Evolutionary conservation across 176 grass and related monocot species (phyloP), one percentile per base, ranked within the genome.

Genomic region (Triticum dicoccoides): DNA sequence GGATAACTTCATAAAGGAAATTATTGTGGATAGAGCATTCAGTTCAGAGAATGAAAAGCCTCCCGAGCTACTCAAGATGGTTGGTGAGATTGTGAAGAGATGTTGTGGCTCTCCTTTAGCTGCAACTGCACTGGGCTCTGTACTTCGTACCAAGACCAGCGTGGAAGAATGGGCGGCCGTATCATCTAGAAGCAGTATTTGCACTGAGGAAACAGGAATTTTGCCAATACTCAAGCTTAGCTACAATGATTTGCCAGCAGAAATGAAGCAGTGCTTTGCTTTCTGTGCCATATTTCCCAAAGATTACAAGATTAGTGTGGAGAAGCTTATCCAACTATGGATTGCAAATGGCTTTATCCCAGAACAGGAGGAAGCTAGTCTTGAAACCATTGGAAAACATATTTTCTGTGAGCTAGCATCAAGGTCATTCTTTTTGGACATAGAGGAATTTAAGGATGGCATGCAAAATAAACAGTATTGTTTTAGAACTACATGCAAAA

Each of bases 281-380:
- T 86, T 86, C 0, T 86, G 75, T 61, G 45, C 75, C 9, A 6
- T 86, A 35, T 86, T 86, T 14, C 75, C 75, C 0, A 86, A 70
- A 23, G 84, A 69, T 23, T 79, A 86, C 13, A 71, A 13, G 12
- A 67, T 69, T 47, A 0, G 23, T 23, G 20, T 61, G 6, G 58
- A 23, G 6, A 23, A 61, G 58, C 58, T 61, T 1, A 61, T 61
- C 58, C 58, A 23, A 61, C 58, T 61, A 9, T 61, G 58, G 58
- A 23, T 61, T 0, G 58, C 58, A 61, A 61, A 61, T 23, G 8
- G 58, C 21, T 61, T 61, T 61, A 61, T 61, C 20, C 20, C 20
- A 4, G 21, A 61, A 10, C 20, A 61, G 0, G 0, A 23, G 58
- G 58, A 23, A 61, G 6, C 4, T 61, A 61, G 20, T 61, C 58